phyloP scores from a whole-genome alignment of 345 rosid species.

The Lepidium didymum region DNA sequence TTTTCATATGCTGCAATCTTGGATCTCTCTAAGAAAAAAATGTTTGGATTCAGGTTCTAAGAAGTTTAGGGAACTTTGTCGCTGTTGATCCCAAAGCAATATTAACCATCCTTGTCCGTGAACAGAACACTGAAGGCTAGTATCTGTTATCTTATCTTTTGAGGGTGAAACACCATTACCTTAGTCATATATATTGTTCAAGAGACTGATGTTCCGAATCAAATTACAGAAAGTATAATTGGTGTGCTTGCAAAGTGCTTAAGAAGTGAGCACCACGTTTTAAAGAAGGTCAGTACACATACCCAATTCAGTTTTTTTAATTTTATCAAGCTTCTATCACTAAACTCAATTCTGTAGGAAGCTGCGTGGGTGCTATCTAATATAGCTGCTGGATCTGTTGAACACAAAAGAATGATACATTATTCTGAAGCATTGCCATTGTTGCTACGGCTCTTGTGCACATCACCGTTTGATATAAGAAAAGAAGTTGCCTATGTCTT shows the following conservation, averaged over 20 bases:
- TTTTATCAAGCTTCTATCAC: not conserved
- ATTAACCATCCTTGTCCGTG: conserved; percentile 49
- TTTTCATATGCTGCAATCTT: conserved; percentile 3
- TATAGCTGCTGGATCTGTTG: conserved; percentile 86
- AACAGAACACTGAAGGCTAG: conserved; percentile 64
- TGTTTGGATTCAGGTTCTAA: conserved; percentile 47
- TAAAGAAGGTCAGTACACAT: conserved; percentile 66
- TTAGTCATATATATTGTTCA: not conserved
- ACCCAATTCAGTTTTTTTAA: not conserved
- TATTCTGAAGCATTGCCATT: conserved; percentile 62
- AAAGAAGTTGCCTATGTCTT: conserved; percentile 89
- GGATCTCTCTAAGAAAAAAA: conserved; percentile 1
- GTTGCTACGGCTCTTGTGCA: conserved; percentile 57
- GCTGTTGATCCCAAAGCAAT: conserved; percentile 78
- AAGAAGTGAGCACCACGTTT: conserved; percentile 83
- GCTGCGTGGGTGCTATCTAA: conserved; percentile 96
- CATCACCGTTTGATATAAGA: conserved; percentile 77
- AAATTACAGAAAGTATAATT: conserved; percentile 48
- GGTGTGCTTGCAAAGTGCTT: conserved; percentile 73
- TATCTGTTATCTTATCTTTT: conserved; percentile 17
- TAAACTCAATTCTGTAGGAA: conserved; percentile 44
- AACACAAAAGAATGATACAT: conserved; percentile 71
- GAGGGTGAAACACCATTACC: not conserved
- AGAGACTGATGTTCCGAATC: conserved; percentile 12
- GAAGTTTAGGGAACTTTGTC: conserved; percentile 89